Evolutionary conservation across 768 basidiomycete genomes (phyloP), one percentile per base, ranked within the genome.

Genomic region (Boletus rubescentipes): DNA sequence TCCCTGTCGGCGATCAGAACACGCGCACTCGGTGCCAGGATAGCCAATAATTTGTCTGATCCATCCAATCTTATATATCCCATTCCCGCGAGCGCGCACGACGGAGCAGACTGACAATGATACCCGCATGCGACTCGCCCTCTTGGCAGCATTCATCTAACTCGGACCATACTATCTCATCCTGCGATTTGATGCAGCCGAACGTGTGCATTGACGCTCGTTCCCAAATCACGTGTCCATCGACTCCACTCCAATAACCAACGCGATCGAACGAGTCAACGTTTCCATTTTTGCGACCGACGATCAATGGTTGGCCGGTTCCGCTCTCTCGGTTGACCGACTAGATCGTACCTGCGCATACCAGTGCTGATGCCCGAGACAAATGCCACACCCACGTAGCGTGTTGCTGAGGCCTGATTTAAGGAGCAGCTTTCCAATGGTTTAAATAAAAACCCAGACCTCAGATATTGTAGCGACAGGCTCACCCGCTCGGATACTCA

Each of bases 1-100:
- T 23, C 56, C 37, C 49, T 55, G 51, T 46, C 60, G 53, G 54
- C 46, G 64, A 66, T 64, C 63, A 64, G 48, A 52, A 60, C 60
- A 59, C 46, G 50, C 56, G 35, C 38, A 29, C 54, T 31, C 30
- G 7, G 20, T 16, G 46, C 54, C 42, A 49, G 21, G 31, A 12
- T n/a, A 18, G 2, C 5, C 57, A 11, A 39, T 14, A 46, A 47
- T 43, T 35, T 39, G 10, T 51, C 36, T 26, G 51, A 51, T 53
- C n/a, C 54, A 32, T 5, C 15, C 36, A 36, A 53, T 59, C 54
- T 32, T 44, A 48, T 41, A 4, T 18, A 40, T 51, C 26, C 23
- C 59, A 49, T 61, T 23, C 37, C 62, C 53, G 51, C 39, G 15
- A 11, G 14, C 21, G 38, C 15, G 36, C 46, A 49, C 40, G 32